Evolutionary conservation across 805 yeast species (phyloP).

Genomic region (Candida tallmaniae): DNA sequence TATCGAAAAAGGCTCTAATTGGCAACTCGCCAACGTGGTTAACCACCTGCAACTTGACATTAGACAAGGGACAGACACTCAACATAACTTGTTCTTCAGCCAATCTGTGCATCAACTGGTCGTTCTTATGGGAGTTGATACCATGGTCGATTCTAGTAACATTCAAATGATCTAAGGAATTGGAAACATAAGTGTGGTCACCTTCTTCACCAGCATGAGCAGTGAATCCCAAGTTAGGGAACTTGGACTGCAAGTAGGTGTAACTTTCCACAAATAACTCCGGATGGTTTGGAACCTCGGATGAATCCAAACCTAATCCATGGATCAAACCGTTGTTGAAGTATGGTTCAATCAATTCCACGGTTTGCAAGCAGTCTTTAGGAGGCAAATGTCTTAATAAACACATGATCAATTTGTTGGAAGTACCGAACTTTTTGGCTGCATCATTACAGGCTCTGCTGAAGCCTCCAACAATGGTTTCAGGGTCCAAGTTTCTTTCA

Average conservation of each 20-base stretch:
- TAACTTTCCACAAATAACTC: conserved; percentile 63
- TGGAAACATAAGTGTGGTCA: conserved; percentile 60
- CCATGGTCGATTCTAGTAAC: conserved; percentile 81
- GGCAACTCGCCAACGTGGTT: conserved; percentile 65
- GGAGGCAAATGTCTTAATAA: conserved; percentile 71
- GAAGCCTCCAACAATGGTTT: conserved; percentile 61
- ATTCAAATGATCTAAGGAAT: conserved; percentile 53
- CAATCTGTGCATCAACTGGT: conserved; percentile 50
- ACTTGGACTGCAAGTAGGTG: conserved; percentile 39
- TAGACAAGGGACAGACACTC: conserved; percentile 75
- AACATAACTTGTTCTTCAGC: conserved; percentile 54
- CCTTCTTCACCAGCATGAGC: conserved; percentile 94
- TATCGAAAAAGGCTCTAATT: conserved; percentile 53
- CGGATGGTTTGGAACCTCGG: conserved; percentile 79
- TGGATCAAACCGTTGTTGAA: conserved; percentile 56
- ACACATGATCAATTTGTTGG: conserved; percentile 78
- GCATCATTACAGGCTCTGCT: conserved; percentile 65
- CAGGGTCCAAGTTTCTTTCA: conserved; percentile 58
- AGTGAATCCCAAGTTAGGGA: conserved; percentile 57
- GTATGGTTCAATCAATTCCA: conserved; percentile 48
- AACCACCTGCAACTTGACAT: conserved; percentile 71
- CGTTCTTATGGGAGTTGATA: conserved; percentile 56
- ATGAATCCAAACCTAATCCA: conserved; percentile 79
- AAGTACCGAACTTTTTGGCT: conserved; percentile 50
- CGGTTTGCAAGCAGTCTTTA: conserved; percentile 51